Evolutionary conservation across 1,284 basidiomycete genomes (phyloP), one percentile per base, ranked within the genome.

Genomic region (Sanghuangporus sanghuang): DNA sequence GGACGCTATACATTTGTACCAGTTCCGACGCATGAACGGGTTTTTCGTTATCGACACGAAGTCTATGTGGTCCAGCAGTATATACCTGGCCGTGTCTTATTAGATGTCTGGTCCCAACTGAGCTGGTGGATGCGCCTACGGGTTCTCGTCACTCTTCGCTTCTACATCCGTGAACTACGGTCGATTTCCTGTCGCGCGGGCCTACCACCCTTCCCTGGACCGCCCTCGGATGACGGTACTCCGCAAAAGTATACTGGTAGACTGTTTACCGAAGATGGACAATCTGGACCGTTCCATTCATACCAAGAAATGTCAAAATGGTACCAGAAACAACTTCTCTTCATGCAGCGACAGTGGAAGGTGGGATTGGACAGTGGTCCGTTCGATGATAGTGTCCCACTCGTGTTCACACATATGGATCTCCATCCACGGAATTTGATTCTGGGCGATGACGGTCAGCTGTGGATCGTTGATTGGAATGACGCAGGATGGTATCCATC

Each of bases 381-480:
- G 27, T 72, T 73, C 60, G 71, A 71, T 65, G 66, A 68, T 46
- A 68, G 68, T 9, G 64, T 56, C 36, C 72, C 71, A 0, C 67
- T 76, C 7, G 73, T 75, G 5, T 66, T 74, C 55, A 67, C 67
- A 1, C 74, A 75, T 58, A 57, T 65, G 2, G 72, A 75, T 59
- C 62, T 76, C 14, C 58, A 59, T 38, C 64, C 69, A 63, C 64
- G 69, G 38, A 71, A 75, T 60, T 58, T 75, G 50, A 62, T 72
- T 18, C 42, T 74, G 35, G 70, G 67, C 6, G 57, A 67, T 1
- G 70, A 74, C 42, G 69, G 70, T 11, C 56, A 52, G 7, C 52
- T 74, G 5, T 76, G 72, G 71, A 53, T 76, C 9, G 64, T 76
- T 12, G 72, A 74, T 63, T 75, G 71, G 68, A 71, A 57, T 1